Conservation (phyloP, 148 eudicot species). For the Fallopia convolvulus region DNA sequence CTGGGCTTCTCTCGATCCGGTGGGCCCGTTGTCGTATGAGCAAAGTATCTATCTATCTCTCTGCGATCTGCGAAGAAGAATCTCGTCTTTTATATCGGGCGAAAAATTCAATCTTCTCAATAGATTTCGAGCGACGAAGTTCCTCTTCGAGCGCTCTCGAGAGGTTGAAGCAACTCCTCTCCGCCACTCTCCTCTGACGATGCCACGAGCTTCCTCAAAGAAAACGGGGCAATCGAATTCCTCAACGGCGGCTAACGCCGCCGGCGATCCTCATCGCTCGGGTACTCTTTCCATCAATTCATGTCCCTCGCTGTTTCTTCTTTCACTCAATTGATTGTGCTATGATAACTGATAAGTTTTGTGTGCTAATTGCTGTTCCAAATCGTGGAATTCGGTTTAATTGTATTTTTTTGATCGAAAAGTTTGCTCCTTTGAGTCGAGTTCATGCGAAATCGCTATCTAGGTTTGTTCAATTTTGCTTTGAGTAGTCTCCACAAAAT, state of each 20-base stretch:
- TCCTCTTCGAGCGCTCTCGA: slow-evolving; percentile 1
- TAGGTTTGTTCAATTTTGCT: neutral
- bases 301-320: neutral
- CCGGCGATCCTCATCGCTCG: slow-evolving; percentile 31
- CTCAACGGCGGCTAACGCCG: slow-evolving; percentile 26
- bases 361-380: neutral
- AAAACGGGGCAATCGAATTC: slow-evolving; percentile 49
- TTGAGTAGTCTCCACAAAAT: neutral
- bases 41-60: neutral
- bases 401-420: neutral
- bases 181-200: slow-evolving; percentile 2
- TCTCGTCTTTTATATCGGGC: neutral
- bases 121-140: slow-evolving; percentile 8
- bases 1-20: neutral
- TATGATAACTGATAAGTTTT: neutral
- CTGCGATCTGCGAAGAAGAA: neutral
- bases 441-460: neutral
- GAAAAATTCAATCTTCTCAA: neutral
- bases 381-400: slow-evolving; percentile 1
- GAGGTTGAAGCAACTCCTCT: neutral
- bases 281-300: slow-evolving; percentile 13
- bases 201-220: slow-evolving; percentile 40
- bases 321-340: neutral
- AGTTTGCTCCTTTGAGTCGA: neutral
- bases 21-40: neutral